A percentile compares a stretch with the other conserved stretches of the same genome.
Conservation (phyloP, 345 rosid species). For the Pelargonium nanum region DNA sequence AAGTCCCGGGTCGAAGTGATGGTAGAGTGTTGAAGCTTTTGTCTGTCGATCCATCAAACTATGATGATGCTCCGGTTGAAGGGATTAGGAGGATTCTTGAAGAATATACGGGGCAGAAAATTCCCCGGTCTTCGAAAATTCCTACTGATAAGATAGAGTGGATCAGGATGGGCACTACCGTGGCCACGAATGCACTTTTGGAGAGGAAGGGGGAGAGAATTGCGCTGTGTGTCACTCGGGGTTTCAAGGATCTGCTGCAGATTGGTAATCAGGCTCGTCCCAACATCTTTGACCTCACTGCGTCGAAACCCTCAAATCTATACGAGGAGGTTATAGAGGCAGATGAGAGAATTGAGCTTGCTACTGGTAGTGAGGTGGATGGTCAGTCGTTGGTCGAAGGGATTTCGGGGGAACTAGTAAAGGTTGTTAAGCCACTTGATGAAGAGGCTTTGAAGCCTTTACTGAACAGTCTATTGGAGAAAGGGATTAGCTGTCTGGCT, state of each 20-base stretch:
- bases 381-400: conserved; percentile 37
- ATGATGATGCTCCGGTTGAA: conserved; percentile 94
- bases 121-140: conserved; percentile 58
- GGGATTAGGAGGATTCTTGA: conserved; percentile 88
- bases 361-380: conserved; percentile 28
- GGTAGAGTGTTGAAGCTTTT: conserved; percentile 77
- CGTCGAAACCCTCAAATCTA: conserved; percentile 67
- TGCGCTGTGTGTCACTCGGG: conserved; percentile 76
- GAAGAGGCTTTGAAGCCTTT: conserved; percentile 48
- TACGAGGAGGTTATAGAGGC: conserved; percentile 82
- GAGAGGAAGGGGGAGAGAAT: conserved; percentile 95
- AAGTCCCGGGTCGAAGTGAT: conserved; percentile 62
- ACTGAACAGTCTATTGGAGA: conserved; percentile 51
- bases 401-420: conserved; percentile 77
- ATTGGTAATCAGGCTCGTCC: conserved; percentile 97
- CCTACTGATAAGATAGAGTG: conserved; percentile 88
- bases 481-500: conserved; percentile 82
- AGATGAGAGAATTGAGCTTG: conserved; percentile 87
- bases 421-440: conserved; percentile 60
- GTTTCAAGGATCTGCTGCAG: conserved; percentile 84
- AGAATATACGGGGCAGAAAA: conserved; percentile 55
- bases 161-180: conserved; percentile 98
- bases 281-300: conserved; percentile 73
- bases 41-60: conserved; percentile 88
- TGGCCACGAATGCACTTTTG: conserved; percentile 86